Evolutionary conservation across 306 rosid species (phyloP).

Genomic region (Acacia confusa): DNA sequence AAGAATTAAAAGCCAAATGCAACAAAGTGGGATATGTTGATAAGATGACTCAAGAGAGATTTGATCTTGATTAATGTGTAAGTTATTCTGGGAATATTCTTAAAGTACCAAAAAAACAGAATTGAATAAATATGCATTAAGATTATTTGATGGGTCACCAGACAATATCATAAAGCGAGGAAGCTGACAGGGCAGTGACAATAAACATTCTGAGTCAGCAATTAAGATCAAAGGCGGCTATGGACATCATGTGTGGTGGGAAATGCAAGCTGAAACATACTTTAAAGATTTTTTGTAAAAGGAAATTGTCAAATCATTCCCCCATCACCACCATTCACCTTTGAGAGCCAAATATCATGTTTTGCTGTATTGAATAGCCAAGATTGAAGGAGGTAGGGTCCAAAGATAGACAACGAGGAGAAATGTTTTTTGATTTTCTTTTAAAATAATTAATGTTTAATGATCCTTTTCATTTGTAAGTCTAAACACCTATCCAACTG

Average conservation of each 20-base stretch:
- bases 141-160: background rate
- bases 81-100: background rate
- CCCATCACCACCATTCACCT: background rate
- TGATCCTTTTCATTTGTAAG: no score
- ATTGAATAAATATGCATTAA: background rate
- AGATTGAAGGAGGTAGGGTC: background rate
- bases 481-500: background rate
- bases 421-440: background rate
- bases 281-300: background rate
- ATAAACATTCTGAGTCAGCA: background rate
- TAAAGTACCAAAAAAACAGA: background rate
- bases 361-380: background rate
- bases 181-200: constrained; percentile 1
- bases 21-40: background rate
- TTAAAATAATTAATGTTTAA: background rate
- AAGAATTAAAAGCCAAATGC: background rate
- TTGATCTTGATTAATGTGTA: background rate
- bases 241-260: background rate
- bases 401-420: background rate
- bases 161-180: background rate
- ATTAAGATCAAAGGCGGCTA: background rate
- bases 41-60: background rate
- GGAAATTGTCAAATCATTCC: background rate
- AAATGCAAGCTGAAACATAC: background rate
- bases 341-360: background rate